Base-by-base conservation (phyloP, 139 green algal genomes). In the Micromonas commoda region DNA sequence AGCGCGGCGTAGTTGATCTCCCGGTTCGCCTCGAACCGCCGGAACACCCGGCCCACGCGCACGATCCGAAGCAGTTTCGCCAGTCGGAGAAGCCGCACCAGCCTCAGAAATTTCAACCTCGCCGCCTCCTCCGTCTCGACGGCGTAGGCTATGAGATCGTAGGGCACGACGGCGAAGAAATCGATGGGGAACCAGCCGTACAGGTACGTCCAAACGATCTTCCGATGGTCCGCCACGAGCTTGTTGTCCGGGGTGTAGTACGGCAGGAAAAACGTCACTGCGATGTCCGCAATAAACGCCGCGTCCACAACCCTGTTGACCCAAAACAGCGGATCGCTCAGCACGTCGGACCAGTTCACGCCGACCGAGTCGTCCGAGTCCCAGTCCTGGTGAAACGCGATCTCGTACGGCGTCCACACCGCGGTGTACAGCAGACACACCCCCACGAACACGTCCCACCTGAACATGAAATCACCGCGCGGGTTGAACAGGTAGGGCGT, bases 161-260 rank as follows among this genome's bases (percentile, higher is more conserved):
- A 64, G 6, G 71, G 71, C 9, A 77, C 64, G 38, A 71, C 16
- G 23, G 71, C 64, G n/a, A 77, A 26, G n/a, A 77, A 65, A 33
- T 77, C 71, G 6, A 24, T 6, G 23, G 32, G 9, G 24, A 77
- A 24, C 71, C 71, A 77, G 5, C 5, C 51, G 6, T 28, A 54
- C 21, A 0, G 5, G 66, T 73, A 73, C 28, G 21, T 24, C 19
- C 9, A 19, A 13, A 54, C 24, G 33, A 53, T 73, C 16, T 53
- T 54, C 28, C 21, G 6, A 60, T 31, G 16, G 6, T 52, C 33
- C 13, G n/a, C 20, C 33, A 73, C 34, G 34, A 38, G 21, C 33
- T 23, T 53, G 16, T 54, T 54, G 23, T 52, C 24, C 34, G 21
- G 6, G 16, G 16, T 39, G 19, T 60, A 20, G 66, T 60, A 73